phyloP scores from a whole-genome alignment of 2,329 filamentous ascomycete species.

The Aspergillus hiratsukae region DNA sequence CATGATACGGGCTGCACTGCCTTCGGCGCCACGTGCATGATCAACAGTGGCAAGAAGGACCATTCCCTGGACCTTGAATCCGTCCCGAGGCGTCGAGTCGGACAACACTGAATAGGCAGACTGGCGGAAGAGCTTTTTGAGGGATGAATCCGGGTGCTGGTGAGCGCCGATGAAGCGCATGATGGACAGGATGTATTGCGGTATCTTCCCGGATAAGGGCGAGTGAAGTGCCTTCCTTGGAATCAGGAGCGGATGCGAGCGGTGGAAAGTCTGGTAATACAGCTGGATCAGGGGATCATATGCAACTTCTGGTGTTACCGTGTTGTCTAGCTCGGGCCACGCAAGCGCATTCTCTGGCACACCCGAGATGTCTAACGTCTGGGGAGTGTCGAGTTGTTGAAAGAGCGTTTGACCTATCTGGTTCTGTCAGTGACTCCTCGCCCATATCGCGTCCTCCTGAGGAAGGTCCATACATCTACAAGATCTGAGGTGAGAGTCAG shows the following conservation, averaged over 20 bases:
- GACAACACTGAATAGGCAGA: constrained; percentile 11
- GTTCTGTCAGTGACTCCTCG: neutral
- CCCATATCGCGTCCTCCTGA: neutral
- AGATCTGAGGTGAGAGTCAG: constrained; percentile 9
- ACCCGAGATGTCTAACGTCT: constrained; percentile 4
- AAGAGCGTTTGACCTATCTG: constrained; percentile 10
- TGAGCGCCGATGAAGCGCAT: constrained; percentile 51
- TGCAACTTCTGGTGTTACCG: constrained; percentile 9
- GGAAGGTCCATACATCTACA: constrained; percentile 3
- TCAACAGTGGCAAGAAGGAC: constrained; percentile 27
- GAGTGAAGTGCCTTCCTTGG: constrained; percentile 33
- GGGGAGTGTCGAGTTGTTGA: constrained; percentile 4
- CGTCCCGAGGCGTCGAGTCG: constrained; percentile 16
- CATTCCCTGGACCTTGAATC: constrained; percentile 29
- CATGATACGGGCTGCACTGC: constrained; percentile 38
- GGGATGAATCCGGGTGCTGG: constrained; percentile 36
- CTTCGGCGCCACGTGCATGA: constrained; percentile 24
- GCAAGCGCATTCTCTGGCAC: constrained; percentile 5
- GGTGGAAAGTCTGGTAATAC: constrained; percentile 50
- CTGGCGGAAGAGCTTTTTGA: constrained; percentile 16
- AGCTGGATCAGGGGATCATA: constrained; percentile 36
- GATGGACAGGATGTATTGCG: constrained; percentile 41
- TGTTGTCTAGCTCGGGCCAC: constrained; percentile 1
- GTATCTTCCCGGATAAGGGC: constrained; percentile 30
- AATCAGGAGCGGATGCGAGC: constrained; percentile 49